A percentile compares a stretch with the other conserved stretches of the same genome.
phyloP scores from a whole-genome alignment of 129 eudicot genomes.

The Chrysanthemum lavandulifolium region DNA sequence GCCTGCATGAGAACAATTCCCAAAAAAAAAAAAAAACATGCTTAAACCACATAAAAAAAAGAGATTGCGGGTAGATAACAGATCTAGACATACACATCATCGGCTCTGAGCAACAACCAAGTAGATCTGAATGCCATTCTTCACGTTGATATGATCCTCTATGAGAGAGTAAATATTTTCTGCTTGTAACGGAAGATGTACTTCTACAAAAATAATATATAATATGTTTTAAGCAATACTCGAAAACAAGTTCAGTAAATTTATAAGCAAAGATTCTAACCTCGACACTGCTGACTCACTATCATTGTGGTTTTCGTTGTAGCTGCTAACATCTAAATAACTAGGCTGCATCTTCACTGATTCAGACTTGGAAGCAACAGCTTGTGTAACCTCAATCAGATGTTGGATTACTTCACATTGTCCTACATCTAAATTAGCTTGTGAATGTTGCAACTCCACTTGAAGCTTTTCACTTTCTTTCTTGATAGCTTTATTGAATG shows the following conservation, averaged over 20 bases:
- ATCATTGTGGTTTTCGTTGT: constrained; percentile 32
- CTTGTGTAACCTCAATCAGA: constrained; percentile 65
- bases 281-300: constrained; percentile 42
- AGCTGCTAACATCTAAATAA: constrained; percentile 32
- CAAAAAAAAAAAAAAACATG: not conserved
- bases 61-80: not conserved
- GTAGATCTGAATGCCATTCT: constrained; percentile 85
- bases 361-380: constrained; percentile 45
- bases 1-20: constrained; percentile 43
- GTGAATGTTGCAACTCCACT: constrained; percentile 39
- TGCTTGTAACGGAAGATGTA: not conserved
- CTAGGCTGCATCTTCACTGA: constrained; percentile 36
- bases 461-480: constrained; percentile 70
- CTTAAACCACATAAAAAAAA: not conserved
- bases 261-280: constrained; percentile 30
- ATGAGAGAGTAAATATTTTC: not conserved
- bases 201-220: constrained; percentile 5
- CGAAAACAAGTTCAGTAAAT: not conserved
- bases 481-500: constrained; percentile 50
- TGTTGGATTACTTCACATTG: constrained; percentile 80
- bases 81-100: constrained; percentile 41
- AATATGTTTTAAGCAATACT: not conserved
- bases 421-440: constrained; percentile 58
- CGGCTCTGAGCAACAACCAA: constrained; percentile 82
- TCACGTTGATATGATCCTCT: constrained; percentile 30